Base-by-base conservation (phyloP, 1,284 basidiomycete species). In the Earliella scabrosa region DNA sequence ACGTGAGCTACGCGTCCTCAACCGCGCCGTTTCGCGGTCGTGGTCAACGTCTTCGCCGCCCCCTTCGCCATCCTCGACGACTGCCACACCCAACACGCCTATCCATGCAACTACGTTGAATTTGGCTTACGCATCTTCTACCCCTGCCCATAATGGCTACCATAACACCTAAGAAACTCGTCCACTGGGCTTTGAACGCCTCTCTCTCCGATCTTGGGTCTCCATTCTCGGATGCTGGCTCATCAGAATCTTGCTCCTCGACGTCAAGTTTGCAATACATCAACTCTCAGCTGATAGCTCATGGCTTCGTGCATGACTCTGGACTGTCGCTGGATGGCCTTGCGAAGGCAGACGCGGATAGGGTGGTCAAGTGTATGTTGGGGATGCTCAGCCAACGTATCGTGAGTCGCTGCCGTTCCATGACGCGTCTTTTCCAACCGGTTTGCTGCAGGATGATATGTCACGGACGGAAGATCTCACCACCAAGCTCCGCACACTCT, bases 341-440 rank as follows among this genome's bases (percentile, higher is more conserved):
- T 20, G 75, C 79, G 3, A 79, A 79, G 43, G 73, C 78, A 16
- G 83, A 90, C 39, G 77, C 82, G n/a, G 86, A 88, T n/a, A 77
- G 77, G 36, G 76, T 90, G 13, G 80, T 89, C 2, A 90, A 88
- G 66, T 93, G 92, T 69, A 66, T 96, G 27, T 77, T 92, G n/a
- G 82, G 84, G 14, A 81, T 96, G 77, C 75, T 96, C 29, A 81
- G 88, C 52, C 88, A 94, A 66, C 78, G 91, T 63, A 77, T 92
- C 63, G 93, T 95, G 68, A 63, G 90, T 83, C 4, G 3, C 7
- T 29, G 40, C 34, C 35, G 24, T 47, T 13, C 24, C 4, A 41
- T 7, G 26, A 21, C 45, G 59, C 56, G 11, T 23, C 4, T 31
- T 20, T 11, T n/a, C 21, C 20, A 18, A 45, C 52, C 4, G 16